Base-by-base conservation (phyloP, 306 rosid genomes). In the Lupinus albus region DNA sequence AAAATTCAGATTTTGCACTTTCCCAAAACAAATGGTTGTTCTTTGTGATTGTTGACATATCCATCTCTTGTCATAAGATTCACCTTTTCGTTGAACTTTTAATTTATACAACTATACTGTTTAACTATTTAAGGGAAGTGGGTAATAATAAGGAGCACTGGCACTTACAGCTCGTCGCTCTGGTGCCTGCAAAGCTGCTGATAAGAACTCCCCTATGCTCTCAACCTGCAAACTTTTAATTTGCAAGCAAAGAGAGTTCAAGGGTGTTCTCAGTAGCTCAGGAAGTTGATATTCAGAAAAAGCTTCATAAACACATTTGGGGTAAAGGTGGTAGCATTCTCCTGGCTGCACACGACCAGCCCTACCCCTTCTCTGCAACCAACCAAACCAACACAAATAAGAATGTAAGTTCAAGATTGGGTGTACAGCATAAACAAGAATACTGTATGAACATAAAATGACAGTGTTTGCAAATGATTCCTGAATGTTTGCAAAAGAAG, bases 301-400 rank as follows among this genome's bases (percentile, higher is more conserved):
- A 16, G 97, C 97, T 56, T 76, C 85, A 84, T 78, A 89, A 63
- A 93, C 97, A 79, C 96, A 89, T 74, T 46, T 84, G 39, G 97
- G 94, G 75, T 93, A 93, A 64, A 93, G 96, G 85, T 89, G 98
- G 83, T 83, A 93, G 78, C 97, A 86, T 82, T 89, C 91, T 13
- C 96, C 98, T 53, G 97, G 96, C 81, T 84, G 98, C 78, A 93
- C 98, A 62, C 96, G 98, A 45, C 98, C 98, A 50, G 98, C 98
- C 84, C 96, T 85, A 45, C 98, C 98, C 76, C 84, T 86, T 86
- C 98, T 89, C 95, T 93, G 97, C 67, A 82, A 74, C 76, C 78
- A 78, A 72, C 15, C 56, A 82, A 75, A 42, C 13, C 78, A 68
- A 47, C 20, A 16, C 20, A 54, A 49, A 50, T 11, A 58, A 69